These are phyloP conservation scores for Eucalyptus erythrocorys DNA, from an alignment of 345 rosid genomes.

Conservation along the genomic window DNA sequence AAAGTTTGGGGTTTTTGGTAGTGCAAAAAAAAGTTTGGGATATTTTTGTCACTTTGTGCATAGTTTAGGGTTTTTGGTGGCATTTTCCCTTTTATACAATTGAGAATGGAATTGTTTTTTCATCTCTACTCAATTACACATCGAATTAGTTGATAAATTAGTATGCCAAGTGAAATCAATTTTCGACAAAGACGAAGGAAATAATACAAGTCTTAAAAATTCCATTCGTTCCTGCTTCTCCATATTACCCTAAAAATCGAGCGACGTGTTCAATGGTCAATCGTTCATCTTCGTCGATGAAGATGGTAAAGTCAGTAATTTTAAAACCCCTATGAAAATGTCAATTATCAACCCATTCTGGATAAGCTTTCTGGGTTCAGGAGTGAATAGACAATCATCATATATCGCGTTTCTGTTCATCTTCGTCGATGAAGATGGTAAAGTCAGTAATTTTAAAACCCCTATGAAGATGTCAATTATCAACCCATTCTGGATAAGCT, in stretches of 20 bases:
- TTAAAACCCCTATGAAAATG: neutral
- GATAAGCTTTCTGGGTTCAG: neutral
- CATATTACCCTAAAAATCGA: neutral
- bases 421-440: neutral
- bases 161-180: neutral
- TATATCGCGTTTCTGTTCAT: neutral
- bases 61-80: too few relatives aligned
- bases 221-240: neutral
- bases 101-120: neutral
- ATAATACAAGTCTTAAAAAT: neutral
- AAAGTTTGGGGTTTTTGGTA: too few relatives aligned
- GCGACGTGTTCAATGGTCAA: rapidly evolving
- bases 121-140: neutral
- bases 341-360: neutral
- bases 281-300: neutral
- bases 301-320: neutral
- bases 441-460: neutral
- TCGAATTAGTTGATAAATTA: neutral
- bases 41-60: too few relatives aligned
- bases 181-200: neutral
- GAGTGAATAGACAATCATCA: neutral
- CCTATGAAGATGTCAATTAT: neutral
- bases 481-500: neutral
- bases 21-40: too few relatives aligned
- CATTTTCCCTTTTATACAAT: neutral